phyloP scores from a whole-genome alignment of 2,329 filamentous ascomycete genomes.

The Neofusicoccum parvum region DNA sequence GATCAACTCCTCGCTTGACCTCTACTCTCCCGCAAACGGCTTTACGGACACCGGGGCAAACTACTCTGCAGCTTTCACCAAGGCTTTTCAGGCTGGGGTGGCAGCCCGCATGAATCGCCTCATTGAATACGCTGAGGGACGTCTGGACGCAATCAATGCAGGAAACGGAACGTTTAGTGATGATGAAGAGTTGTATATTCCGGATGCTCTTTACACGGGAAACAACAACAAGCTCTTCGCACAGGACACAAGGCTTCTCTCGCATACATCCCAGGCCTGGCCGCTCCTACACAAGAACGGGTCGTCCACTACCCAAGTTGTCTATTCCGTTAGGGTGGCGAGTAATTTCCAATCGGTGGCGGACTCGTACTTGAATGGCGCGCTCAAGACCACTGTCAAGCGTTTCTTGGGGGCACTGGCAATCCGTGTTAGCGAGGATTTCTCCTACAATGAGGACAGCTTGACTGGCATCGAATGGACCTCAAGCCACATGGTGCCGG shows the following conservation, averaged over 20 bases:
- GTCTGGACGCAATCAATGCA: constrained; percentile 21
- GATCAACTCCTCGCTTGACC: background rate
- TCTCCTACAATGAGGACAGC: background rate
- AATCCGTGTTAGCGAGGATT: background rate
- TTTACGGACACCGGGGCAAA: constrained; percentile 20
- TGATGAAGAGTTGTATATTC: constrained; percentile 26
- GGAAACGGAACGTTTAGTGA: constrained; percentile 23
- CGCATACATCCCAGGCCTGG: constrained; percentile 27
- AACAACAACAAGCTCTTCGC: constrained; percentile 28
- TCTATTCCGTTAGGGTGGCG: constrained; percentile 24
- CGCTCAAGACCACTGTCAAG: constrained; percentile 1
- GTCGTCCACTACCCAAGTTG: constrained; percentile 23
- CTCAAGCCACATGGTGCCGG: constrained; percentile 25
- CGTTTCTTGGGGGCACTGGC: background rate
- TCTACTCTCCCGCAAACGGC: background rate
- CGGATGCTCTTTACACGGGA: constrained; percentile 24
- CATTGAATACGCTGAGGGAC: constrained; percentile 17
- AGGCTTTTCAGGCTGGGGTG: constrained; percentile 20
- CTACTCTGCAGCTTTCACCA: constrained; percentile 23
- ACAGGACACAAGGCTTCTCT: constrained; percentile 25
- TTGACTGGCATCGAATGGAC: constrained; percentile 25
- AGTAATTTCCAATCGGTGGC: background rate
- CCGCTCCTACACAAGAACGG: constrained; percentile 27
- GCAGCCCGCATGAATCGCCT: constrained; percentile 24
- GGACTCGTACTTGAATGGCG: background rate